Evolutionary conservation across 129 eudicot species (phyloP), one percentile per base, ranked within the genome.

Genomic region (Flaveria ramosissima): DNA sequence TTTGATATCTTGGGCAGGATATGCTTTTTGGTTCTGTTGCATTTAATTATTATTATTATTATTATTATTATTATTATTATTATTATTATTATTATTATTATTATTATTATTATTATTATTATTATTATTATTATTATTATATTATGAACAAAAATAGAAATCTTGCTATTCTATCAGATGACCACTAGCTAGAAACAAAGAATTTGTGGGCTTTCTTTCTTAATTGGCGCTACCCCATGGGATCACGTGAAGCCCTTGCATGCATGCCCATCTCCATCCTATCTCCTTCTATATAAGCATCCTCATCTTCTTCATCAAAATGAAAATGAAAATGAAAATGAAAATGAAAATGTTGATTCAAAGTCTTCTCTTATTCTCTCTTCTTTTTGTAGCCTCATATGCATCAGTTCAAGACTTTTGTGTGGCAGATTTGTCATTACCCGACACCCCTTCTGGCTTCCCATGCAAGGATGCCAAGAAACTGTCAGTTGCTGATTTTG

Each of bases 351-450:
- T 86, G 86, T 50, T 36, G 81, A 62, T 85, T 70, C 86, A 68
- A n/a, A 15, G 43, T 46, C 36, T 88, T 53, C 23, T 87, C 80
- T 50, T 82, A 12, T 26, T 89, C 67, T 74, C 78, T 12, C 77
- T 87, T 77, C 86, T 89, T 68, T 4, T 83, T 46, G 78, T 83
- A 41, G 71, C 88, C 72, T 39, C 97, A 1, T 66, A 66, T 20
- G 90, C 95, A 15, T 78, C 88, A 9, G 97, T 86, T 27, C 85
- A 82, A 17, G 98, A 92, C 81, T 92, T 92, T 75, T 92, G 98
- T 61, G 96, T 92, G 0, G 98, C 90, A 4, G 98, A 92, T 83
- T 68, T 85, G 50, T 26, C 74, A 2, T 2, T 16, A 8, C 52
- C 92, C 1, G 85, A 80, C 62, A 80, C 86, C 1, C 98, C 97